A percentile compares a stretch with the other conserved stretches of the same genome.
phyloP scores from a whole-genome alignment of 2,329 filamentous ascomycete genomes.

The Cladosporium sp. region DNA sequence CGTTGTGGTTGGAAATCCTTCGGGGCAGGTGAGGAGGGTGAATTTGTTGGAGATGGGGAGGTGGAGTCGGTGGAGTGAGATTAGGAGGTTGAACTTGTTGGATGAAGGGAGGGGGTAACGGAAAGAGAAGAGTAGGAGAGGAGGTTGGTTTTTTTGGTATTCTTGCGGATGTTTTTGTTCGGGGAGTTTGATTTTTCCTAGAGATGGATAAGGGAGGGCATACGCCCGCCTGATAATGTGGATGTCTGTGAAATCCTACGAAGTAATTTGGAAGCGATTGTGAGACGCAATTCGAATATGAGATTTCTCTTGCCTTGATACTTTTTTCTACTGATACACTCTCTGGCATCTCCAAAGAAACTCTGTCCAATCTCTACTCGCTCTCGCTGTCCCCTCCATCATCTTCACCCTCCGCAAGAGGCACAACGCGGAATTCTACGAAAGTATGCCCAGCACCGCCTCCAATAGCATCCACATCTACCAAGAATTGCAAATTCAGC shows the following conservation, averaged over 20 bases:
- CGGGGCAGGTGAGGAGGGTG: slow-evolving; percentile 64
- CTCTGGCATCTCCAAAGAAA: too few species aligned
- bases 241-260: too few species aligned
- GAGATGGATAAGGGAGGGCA: too few species aligned
- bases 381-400: slow-evolving; percentile 29
- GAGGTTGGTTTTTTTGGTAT: too few species aligned
- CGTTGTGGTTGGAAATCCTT: slow-evolving; percentile 67
- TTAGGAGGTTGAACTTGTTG: slow-evolving; percentile 48
- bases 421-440: slow-evolving; percentile 79
- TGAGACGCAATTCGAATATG: too few species aligned
- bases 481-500: slow-evolving; percentile 92
- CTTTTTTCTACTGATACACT: too few species aligned
- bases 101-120: not conserved
- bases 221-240: too few species aligned
- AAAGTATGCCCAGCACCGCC: slow-evolving; percentile 55
- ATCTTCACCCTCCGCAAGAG: slow-evolving; percentile 59
- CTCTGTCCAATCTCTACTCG: not conserved
- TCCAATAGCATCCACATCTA: slow-evolving; percentile 64
- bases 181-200: too few species aligned
- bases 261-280: too few species aligned
- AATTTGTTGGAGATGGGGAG: slow-evolving; percentile 66
- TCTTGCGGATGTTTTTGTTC: too few species aligned
- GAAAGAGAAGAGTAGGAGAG: too few species aligned
- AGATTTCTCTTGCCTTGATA: too few species aligned
- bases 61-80: slow-evolving; percentile 69